These are phyloP conservation scores for Carex myosuroides DNA, from an alignment of 176 grass and related monocot genomes.

Conservation along the genomic window DNA sequence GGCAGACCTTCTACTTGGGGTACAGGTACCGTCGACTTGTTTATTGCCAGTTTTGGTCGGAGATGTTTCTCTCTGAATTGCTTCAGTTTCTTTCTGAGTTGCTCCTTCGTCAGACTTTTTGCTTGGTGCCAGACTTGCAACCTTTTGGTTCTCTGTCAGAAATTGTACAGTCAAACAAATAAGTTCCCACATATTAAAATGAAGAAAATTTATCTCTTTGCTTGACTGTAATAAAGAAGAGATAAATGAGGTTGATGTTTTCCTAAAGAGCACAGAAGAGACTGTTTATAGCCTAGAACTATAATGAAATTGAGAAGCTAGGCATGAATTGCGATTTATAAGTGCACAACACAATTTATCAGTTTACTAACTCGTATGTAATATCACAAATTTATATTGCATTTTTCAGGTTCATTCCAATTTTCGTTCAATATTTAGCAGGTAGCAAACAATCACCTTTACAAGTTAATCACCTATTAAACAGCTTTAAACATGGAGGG, in stretches of 20 bases:
- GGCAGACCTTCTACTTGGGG: conserved; percentile 8
- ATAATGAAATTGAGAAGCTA: background rate
- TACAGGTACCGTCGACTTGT: background rate
- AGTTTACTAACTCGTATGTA: background rate
- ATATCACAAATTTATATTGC: background rate
- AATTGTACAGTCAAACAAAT: background rate
- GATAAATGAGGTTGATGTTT: background rate
- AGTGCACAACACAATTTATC: background rate
- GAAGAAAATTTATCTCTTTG: background rate
- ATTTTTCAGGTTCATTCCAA: background rate
- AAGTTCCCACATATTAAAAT: background rate
- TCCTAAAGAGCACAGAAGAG: background rate
- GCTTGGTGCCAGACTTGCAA: background rate
- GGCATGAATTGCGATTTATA: background rate
- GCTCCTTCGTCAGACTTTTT: conserved; percentile 7
- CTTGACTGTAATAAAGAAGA: background rate
- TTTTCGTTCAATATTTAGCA: background rate
- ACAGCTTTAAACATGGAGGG: background rate
- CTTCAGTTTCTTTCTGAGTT: background rate
- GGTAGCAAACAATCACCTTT: background rate
- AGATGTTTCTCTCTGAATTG: background rate
- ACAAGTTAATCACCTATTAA: background rate
- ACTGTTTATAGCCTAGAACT: background rate
- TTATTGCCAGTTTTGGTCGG: conserved; percentile 1
- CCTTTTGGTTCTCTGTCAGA: conserved; percentile 8